Base-by-base conservation (phyloP, 495 filamentous ascomycete species). In the Rostrohypoxylon terebratum region DNA sequence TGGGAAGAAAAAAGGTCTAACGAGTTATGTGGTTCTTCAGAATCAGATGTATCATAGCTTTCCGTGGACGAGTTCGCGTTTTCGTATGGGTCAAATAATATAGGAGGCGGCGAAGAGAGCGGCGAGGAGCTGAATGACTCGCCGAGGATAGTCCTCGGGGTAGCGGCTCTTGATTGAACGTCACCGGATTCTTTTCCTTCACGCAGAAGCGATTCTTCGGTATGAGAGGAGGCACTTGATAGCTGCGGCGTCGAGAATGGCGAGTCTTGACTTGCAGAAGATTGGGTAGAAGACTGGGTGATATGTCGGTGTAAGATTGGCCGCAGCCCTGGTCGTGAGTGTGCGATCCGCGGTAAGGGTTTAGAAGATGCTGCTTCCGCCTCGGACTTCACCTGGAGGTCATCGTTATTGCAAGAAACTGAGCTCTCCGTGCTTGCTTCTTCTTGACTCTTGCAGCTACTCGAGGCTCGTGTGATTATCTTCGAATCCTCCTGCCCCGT, bases 31-130 rank as follows among this genome's bases (percentile, higher is more conserved):
- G 79, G 73, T 16, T 81, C 80, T 38, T 83, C 79, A 38, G 73
- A 75, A 40, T 79, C 75, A 1, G 81, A 83, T 0, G 68, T 65
- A n/a, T 80, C 81, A 0, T 80, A 81, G 14, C 44, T 60, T 59
- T 69, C 74, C 1, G 77, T 73, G 18, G 68, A 72, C 0, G 74
- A 71, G 36, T 71, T 61, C 21, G 63, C 9, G 25, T 80, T 79
- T n/a, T 78, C 78, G 62, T 81, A 86, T 2, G 83, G 82, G 34
- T 86, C 82, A 45, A 80, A 82, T 38, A 80, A 68, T 21, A 80
- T 68, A 0, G 78, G 82, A 1, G 84, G 84, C 0, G 84, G 84
- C 0, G 83, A 84, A 1, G 83, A 84, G 23, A 85, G 74, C 0
- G 83, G 83, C 0, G 83, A 85, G 0, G 83, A 85, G 61, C 74